A percentile compares a stretch with the other conserved stretches of the same genome.
These are phyloP conservation scores for Penicillium odoratum DNA, from an alignment of 495 filamentous ascomycete species.

Conservation along the genomic window DNA sequence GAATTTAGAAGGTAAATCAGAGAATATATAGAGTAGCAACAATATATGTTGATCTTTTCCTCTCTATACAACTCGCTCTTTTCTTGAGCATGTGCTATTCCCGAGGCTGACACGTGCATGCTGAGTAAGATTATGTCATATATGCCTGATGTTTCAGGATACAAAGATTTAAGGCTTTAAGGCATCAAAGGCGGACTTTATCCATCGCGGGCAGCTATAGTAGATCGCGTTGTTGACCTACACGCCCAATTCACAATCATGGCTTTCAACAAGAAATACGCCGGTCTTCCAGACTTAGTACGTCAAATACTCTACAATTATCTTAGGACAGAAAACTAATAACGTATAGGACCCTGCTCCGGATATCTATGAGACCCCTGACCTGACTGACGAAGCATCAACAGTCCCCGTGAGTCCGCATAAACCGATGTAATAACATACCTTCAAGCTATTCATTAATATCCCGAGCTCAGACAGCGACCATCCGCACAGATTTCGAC, in stretches of 20 bases:
- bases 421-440: neutral
- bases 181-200: constrained; percentile 5
- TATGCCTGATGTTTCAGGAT: neutral
- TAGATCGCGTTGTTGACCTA: constrained; percentile 17
- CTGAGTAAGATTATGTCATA: constrained; percentile 13
- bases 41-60: constrained; percentile 9
- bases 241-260: constrained; percentile 26
- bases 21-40: neutral
- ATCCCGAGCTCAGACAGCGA: constrained; percentile 52
- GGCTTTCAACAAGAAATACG: constrained; percentile 72
- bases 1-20: constrained; percentile 1
- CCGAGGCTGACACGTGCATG: constrained; percentile 33
- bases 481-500: constrained; percentile 64
- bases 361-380: constrained; percentile 94
- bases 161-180: neutral
- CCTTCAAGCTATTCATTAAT: neutral
- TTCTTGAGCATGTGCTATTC: constrained; percentile 17
- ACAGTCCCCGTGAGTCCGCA: constrained; percentile 65
- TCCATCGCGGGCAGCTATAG: constrained; percentile 8
- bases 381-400: constrained; percentile 82
- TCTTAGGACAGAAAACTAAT: constrained; percentile 12
- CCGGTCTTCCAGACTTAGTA: constrained; percentile 81
- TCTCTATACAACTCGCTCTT: constrained; percentile 12
- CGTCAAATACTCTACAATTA: constrained; percentile 20
- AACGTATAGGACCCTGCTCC: constrained; percentile 73